Evolutionary conservation across 257 asterid genomes (phyloP).

Genomic region (Ocimum tenuiflorum): DNA sequence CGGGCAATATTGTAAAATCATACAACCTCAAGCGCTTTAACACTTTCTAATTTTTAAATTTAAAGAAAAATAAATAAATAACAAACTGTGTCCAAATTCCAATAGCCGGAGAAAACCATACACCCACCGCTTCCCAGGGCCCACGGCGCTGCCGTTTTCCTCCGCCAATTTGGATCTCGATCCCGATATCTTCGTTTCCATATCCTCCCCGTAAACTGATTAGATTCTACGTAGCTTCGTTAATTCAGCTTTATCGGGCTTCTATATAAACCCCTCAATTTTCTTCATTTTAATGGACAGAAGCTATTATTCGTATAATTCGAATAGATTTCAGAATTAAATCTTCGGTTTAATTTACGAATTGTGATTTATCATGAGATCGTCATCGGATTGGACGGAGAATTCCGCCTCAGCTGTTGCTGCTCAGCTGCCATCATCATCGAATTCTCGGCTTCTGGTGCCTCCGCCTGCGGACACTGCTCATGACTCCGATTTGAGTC

Average conservation of each 20-base stretch:
- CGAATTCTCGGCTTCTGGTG: constrained; percentile 30
- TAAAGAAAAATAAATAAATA: too few relatives aligned
- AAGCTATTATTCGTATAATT: background rate
- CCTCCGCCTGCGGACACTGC: constrained; percentile 28
- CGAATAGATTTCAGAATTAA: constrained; percentile 15
- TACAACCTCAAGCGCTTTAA: too few relatives aligned
- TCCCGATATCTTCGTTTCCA: constrained; percentile 26
- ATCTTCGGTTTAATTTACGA: constrained; percentile 14
- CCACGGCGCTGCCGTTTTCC: constrained; percentile 13
- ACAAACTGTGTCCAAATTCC: constrained; percentile 36
- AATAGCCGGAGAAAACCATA: constrained; percentile 35
- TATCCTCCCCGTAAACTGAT: constrained; percentile 11
- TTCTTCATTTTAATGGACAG: constrained; percentile 9
- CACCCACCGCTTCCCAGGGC: constrained; percentile 20
- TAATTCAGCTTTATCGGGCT: constrained; percentile 27
- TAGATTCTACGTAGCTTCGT: constrained; percentile 25
- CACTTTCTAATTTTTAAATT: too few relatives aligned
- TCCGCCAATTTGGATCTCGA: constrained; percentile 23
- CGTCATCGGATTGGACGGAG: constrained; percentile 51
- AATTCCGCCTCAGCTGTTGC: constrained; percentile 37
- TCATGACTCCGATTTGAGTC: constrained; percentile 32
- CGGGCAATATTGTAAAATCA: too few relatives aligned
- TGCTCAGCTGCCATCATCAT: constrained; percentile 29
- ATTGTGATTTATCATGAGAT: constrained; percentile 46
- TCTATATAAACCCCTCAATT: constrained; percentile 20